phyloP scores from a whole-genome alignment of 345 rosid species.

The Populus simonii region DNA sequence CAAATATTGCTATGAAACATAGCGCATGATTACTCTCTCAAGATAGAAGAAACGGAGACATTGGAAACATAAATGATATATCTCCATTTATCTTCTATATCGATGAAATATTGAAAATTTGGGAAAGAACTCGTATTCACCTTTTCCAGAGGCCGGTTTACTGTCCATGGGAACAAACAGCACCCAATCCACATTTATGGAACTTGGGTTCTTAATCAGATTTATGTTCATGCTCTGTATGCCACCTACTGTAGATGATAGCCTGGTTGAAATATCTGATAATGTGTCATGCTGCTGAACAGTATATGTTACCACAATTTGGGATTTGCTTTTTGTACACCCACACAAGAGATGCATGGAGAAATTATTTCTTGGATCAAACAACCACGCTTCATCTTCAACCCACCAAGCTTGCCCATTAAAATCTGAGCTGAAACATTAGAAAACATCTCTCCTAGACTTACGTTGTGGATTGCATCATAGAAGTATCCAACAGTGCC shows the following conservation, averaged over 20 bases:
- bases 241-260: constrained; percentile 28
- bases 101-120: background rate
- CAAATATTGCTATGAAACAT: too few species aligned
- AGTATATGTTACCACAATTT: constrained; percentile 52
- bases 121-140: constrained; percentile 19
- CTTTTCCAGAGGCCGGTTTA: constrained; percentile 21
- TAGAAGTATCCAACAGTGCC: constrained; percentile 48
- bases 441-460: constrained; percentile 25
- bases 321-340: constrained; percentile 34
- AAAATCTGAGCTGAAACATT: constrained; percentile 24
- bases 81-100: too few species aligned
- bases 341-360: constrained; percentile 50
- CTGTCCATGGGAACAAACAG: constrained; percentile 47
- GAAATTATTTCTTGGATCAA: constrained; percentile 8
- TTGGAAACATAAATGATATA: background rate
- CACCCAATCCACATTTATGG: constrained; percentile 38
- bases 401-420: constrained; percentile 44
- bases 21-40: too few species aligned
- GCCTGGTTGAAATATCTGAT: constrained; percentile 30
- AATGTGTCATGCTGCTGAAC: constrained; percentile 48
- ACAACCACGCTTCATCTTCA: constrained; percentile 27
- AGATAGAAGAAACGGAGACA: too few species aligned
- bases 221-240: constrained; percentile 34
- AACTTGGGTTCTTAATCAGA: constrained; percentile 17
- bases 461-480: constrained; percentile 27